These are phyloP conservation scores for Fusarium continuum DNA, from an alignment of 2,329 filamentous ascomycete species.

Conservation along the genomic window DNA sequence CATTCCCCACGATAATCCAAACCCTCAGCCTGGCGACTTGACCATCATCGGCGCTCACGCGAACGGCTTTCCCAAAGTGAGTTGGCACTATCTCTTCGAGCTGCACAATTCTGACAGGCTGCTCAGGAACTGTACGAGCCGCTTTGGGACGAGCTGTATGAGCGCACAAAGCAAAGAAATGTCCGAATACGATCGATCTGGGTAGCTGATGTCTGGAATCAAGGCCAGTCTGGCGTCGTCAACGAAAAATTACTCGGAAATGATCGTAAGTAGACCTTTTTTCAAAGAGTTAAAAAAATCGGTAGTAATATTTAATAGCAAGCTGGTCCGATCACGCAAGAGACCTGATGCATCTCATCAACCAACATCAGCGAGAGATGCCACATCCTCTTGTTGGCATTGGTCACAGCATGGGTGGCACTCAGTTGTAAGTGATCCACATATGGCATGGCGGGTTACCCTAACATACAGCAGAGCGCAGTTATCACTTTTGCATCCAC, in stretches of 20 bases:
- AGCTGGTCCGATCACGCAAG: neutral
- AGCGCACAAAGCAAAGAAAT: neutral
- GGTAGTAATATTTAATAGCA: neutral
- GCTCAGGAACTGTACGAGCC: neutral
- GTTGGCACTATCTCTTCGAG: accelerated
- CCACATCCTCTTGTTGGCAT: neutral
- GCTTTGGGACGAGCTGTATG: neutral
- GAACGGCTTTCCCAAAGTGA: conserved; percentile 3
- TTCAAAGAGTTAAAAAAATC: too few species aligned
- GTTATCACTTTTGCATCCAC: neutral
- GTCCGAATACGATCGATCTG: neutral
- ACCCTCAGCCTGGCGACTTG: neutral
- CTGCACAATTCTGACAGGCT: accelerated
- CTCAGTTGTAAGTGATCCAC: neutral
- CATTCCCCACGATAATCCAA: neutral
- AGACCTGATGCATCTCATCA: neutral
- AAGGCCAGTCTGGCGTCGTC: neutral
- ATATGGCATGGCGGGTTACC: too few species aligned
- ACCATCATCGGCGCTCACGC: neutral
- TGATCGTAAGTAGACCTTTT: neutral
- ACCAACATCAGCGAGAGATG: neutral
- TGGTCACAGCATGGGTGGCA: neutral
- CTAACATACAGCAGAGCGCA: neutral
- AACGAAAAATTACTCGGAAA: neutral
- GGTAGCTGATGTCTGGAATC: conserved; percentile 3